phyloP scores from a whole-genome alignment of 495 filamentous ascomycete genomes.

The Neurospora sp. region DNA sequence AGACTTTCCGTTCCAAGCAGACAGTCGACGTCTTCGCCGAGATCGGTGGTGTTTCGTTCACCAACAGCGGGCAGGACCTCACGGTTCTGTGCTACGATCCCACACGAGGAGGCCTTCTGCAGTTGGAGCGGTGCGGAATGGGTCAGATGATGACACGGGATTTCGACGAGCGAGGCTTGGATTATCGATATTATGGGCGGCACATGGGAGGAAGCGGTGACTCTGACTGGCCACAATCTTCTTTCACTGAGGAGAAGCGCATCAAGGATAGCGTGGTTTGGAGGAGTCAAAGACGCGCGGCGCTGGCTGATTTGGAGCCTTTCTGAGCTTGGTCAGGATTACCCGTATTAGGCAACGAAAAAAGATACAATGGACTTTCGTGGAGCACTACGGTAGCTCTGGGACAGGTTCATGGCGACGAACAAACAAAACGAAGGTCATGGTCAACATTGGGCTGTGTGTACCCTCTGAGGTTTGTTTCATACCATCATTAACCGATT shows the following conservation, averaged over 20 bases:
- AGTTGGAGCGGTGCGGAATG: conserved; percentile 51
- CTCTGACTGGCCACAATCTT: conserved; percentile 16
- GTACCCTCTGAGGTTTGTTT: background rate
- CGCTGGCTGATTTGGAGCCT: conserved; percentile 19
- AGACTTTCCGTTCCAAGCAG: conserved; percentile 56
- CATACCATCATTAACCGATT: background rate
- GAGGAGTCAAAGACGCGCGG: conserved; percentile 22
- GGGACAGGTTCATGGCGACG: background rate
- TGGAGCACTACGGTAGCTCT: background rate
- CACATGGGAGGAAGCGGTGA: conserved; percentile 4
- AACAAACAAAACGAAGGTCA: background rate
- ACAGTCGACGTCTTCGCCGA: conserved; percentile 81
- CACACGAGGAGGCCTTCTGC: conserved; percentile 69
- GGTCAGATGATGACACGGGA: conserved; percentile 29
- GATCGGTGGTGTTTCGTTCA: conserved; percentile 65
- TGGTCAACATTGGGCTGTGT: background rate
- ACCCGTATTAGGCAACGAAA: background rate
- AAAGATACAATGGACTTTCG: background rate
- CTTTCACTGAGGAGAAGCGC: conserved; percentile 14
- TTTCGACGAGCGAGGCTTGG: background rate
- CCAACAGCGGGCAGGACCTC: conserved; percentile 60
- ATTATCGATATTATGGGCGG: background rate
- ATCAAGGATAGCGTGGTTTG: conserved; percentile 15
- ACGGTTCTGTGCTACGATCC: conserved; percentile 67
- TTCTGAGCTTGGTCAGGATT: conserved; percentile 17